Evolutionary conservation across 1,284 basidiomycete genomes (phyloP), one percentile per base, ranked within the genome.

Genomic region (Kwoniella shivajii): DNA sequence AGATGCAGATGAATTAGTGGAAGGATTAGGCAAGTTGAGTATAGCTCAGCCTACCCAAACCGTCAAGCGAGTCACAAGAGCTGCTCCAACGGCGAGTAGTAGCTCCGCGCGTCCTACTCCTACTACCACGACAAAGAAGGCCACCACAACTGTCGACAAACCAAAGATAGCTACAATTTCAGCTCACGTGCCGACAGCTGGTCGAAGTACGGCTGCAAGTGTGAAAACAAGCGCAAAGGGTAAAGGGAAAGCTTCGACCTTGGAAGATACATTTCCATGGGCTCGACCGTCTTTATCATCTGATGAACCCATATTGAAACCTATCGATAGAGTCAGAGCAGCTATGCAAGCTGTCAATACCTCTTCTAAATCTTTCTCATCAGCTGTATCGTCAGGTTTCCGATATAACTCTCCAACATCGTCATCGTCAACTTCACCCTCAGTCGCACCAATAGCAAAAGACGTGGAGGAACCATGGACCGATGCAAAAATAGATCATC

Each of bases 11-110:
- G 61, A 61, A 4, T 59, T 75, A 16, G 68, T 60, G 7, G 55
- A 54, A 30, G 64, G 66, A 29, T 54, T 75, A 36, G 56, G 65
- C 14, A 63, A 68, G 29, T 65, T 72, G n/a, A 50, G 56, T 65
- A 36, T 67, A 56, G 16, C 53, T 63, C 59, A 57, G 51, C 13
- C 50, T 14, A 34, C 55, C 30, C 53, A 43, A 33, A 49, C 39
- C 24, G 30, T 33, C 24, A 51, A 30, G 26, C 50, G 50, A 22
- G 20, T 22, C 2, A 33, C 16, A 11, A 45, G 11, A 38, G 26
- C 31, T 4, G 11, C 39, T 7, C 4, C 50, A 10, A 14, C 30
- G 9, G 27, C 18, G 18, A 18, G 41, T 36, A 14, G 11, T 14
- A 10, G 22, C 7, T 34, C 50, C 10, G 26, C 41, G n/a, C n/a